Evolutionary conservation across 495 filamentous ascomycete species (phyloP).

Genomic region (Parathielavia hyrcaniae): DNA sequence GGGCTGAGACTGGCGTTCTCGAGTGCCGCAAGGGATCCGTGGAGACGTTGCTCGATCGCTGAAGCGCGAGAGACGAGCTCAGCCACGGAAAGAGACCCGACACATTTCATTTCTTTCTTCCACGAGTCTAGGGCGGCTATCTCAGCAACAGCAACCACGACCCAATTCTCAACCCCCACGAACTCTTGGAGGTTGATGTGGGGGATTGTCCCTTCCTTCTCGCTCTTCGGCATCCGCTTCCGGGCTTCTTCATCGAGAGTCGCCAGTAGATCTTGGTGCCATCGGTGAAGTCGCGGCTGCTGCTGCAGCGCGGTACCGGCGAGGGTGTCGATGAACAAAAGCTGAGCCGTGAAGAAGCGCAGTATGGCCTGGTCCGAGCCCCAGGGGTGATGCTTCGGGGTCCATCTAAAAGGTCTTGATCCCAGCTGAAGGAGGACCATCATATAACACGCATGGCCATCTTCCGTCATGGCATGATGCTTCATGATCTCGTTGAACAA

Average conservation of each 20-base stretch:
- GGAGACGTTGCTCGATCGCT: conserved; percentile 36
- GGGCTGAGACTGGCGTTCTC: conserved; percentile 8
- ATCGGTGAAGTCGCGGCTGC: conserved; percentile 38
- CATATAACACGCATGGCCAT: conserved; percentile 25
- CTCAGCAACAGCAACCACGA: conserved; percentile 40
- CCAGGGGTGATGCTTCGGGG: conserved; percentile 28
- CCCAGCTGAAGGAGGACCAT: conserved; percentile 32
- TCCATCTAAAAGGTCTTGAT: conserved; percentile 20
- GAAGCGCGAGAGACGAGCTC: conserved; percentile 41
- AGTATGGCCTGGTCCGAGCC: conserved; percentile 48
- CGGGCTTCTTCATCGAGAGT: conserved; percentile 16
- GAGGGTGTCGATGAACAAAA: conserved; percentile 47
- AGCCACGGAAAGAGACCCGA: conserved; percentile 41
- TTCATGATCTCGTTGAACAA: conserved; percentile 45
- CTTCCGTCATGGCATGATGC: conserved; percentile 20
- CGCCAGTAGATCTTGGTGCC: conserved; percentile 36
- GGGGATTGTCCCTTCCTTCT: conserved; percentile 22
- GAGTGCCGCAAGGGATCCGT: conserved; percentile 22
- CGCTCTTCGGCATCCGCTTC: conserved; percentile 14
- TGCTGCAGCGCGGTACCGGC: conserved; percentile 41
- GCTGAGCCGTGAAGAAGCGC: conserved; percentile 46
- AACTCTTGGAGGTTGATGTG: conserved; percentile 39
- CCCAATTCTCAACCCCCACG: conserved; percentile 46
- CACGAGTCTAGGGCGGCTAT: conserved; percentile 46
- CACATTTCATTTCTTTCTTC: conserved; percentile 42